These are phyloP conservation scores for Coemansia sp. DNA, from an alignment of 192 early-diverging fungal species.

Conservation along the genomic window DNA sequence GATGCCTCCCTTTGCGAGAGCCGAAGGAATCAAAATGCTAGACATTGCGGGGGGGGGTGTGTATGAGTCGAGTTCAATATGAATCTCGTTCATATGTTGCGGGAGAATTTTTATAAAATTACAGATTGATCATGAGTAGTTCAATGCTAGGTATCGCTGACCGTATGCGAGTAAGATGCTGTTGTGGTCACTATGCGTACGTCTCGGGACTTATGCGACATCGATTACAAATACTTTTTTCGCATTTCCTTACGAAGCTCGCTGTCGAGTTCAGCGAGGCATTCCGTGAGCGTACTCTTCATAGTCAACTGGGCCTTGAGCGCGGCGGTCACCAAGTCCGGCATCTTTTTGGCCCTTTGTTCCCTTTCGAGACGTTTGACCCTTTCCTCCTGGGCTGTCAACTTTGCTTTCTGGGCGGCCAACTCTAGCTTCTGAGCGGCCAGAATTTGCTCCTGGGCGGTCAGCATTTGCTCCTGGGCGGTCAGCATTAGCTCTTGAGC, in stretches of 20 bases:
- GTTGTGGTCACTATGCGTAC: neutral
- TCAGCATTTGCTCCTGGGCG: too few relatives aligned
- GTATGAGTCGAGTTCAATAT: neutral
- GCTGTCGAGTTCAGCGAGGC: neutral
- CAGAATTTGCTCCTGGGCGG: too few relatives aligned
- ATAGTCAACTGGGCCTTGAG: neutral
- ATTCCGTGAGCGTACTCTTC: neutral
- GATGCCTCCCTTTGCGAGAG: neutral
- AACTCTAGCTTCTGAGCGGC: too few relatives aligned
- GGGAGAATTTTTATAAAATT: neutral
- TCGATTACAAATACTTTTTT: neutral
- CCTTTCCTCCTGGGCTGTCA: neutral
- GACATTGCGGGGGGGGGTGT: neutral
- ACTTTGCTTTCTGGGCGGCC: too few relatives aligned
- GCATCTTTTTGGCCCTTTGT: neutral
- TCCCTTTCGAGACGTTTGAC: neutral
- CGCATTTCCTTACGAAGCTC: neutral
- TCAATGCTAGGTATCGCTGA: neutral
- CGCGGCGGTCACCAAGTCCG: neutral
- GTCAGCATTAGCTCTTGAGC: too few relatives aligned
- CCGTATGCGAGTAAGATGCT: neutral
- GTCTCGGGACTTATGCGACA: neutral
- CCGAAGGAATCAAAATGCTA: neutral
- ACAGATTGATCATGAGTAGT: neutral
- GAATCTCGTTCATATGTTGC: too few relatives aligned